These are phyloP conservation scores for Takashimella koratensis DNA, from an alignment of 1,284 basidiomycete genomes.

Conservation along the genomic window DNA sequence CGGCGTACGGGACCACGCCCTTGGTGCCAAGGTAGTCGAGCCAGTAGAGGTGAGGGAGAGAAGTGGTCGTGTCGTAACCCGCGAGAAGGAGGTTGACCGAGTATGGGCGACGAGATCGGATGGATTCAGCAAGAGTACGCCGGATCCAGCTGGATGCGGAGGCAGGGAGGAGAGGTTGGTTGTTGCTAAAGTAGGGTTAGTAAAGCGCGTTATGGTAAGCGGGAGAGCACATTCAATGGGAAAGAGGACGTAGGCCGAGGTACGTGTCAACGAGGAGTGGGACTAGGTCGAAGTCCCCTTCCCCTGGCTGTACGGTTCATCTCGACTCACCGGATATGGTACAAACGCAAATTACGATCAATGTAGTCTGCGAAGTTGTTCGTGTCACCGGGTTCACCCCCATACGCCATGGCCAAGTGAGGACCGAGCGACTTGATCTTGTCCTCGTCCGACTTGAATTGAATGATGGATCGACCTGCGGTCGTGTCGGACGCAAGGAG, in stretches of 20 bases:
- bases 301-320: too few relatives aligned
- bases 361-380: constrained; percentile 95
- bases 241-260: too few relatives aligned
- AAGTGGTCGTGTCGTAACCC: constrained; percentile 72
- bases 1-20: constrained; percentile 84
- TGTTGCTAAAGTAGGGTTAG: constrained; percentile 19
- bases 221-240: too few relatives aligned
- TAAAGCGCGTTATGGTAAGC: too few relatives aligned
- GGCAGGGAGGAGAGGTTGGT: constrained; percentile 80
- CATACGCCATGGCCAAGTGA: constrained; percentile 91
- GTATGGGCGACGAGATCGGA: constrained; percentile 85
- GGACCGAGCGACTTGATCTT: constrained; percentile 91
- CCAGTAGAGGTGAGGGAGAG: constrained; percentile 79
- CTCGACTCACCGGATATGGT: constrained; percentile 85
- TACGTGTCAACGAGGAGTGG: too few relatives aligned
- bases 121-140: constrained; percentile 77
- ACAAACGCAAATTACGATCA: constrained; percentile 90
- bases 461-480: constrained; percentile 82
- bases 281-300: too few relatives aligned
- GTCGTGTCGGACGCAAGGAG: constrained; percentile 88
- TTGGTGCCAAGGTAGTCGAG: constrained; percentile 92
- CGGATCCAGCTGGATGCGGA: constrained; percentile 95
- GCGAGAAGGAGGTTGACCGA: constrained; percentile 89
- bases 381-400: constrained; percentile 95
- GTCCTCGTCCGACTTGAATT: constrained; percentile 97